Evolutionary conservation across 176 grass and related monocot species (phyloP).

Genomic region (Tuctoria greenei): DNA sequence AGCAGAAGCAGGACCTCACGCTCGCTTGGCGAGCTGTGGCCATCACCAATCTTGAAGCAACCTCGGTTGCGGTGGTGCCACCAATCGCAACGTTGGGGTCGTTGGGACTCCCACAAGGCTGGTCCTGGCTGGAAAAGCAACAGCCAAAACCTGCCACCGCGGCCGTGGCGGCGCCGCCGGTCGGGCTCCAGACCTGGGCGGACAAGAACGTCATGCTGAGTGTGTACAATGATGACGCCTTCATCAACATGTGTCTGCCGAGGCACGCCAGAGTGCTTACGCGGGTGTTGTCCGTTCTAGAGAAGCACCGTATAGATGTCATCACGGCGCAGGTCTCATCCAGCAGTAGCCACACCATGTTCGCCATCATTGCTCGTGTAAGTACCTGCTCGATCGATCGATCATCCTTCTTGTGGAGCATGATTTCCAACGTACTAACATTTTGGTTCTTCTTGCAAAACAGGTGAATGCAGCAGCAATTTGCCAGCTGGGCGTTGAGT

Average conservation of each 20-base stretch:
- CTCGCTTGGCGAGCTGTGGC: too few relatives aligned
- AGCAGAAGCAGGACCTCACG: too few relatives aligned
- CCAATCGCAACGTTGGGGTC: too few relatives aligned
- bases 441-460: background rate
- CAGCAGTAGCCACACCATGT: constrained; percentile 18
- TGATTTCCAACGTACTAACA: too few relatives aligned
- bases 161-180: background rate
- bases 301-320: constrained; percentile 60
- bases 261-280: constrained; percentile 40
- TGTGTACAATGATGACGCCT: constrained; percentile 37
- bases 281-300: constrained; percentile 43
- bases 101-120: background rate
- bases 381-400: constrained; percentile 26
- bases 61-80: too few relatives aligned
- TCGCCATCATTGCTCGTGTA: constrained; percentile 64
- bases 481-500: background rate
- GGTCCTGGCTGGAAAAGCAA: background rate
- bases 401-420: too few relatives aligned
- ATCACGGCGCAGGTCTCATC: constrained; percentile 38
- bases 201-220: constrained; percentile 58
- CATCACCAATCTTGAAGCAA: too few relatives aligned
- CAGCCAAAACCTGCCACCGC: background rate
- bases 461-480: constrained; percentile 40
- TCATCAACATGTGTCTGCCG: constrained; percentile 39
- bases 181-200: constrained; percentile 58